phyloP scores from a whole-genome alignment of 2,329 filamentous ascomycete species.

The Scedosporium apiospermum region DNA sequence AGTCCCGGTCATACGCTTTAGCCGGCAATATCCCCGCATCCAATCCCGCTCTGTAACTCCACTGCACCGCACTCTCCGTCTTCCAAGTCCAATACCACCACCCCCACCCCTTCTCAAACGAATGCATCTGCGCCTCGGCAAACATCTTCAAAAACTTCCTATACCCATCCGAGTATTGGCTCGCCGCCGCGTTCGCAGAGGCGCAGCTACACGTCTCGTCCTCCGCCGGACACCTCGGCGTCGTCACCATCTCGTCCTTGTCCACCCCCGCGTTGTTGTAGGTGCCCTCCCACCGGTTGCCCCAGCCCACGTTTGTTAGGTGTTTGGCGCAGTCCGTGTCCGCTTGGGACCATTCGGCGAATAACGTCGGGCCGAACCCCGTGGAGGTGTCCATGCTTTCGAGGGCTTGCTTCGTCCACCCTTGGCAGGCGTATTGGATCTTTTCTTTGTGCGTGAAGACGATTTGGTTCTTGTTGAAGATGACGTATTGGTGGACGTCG shows the following conservation, averaged over 20 bases:
- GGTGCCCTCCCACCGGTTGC: conserved; percentile 65
- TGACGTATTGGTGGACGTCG: conserved; percentile 74
- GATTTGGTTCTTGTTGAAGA: conserved; percentile 64
- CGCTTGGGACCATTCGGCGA: conserved; percentile 69
- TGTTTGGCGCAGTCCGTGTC: conserved; percentile 52
- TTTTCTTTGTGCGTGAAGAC: conserved; percentile 56
- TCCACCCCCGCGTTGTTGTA: conserved; percentile 46
- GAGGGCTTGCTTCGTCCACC: conserved; percentile 54
- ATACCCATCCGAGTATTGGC: conserved; percentile 48
- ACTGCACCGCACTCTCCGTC: conserved; percentile 63
- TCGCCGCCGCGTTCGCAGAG: conserved; percentile 47
- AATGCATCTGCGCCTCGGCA: conserved; percentile 66
- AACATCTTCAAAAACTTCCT: conserved; percentile 62
- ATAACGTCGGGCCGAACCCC: conserved; percentile 60
- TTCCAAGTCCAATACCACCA: conserved; percentile 84
- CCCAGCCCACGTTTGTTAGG: conserved; percentile 63
- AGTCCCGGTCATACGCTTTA: conserved; percentile 42
- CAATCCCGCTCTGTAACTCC: conserved; percentile 59
- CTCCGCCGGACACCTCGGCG: conserved; percentile 48
- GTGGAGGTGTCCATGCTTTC: conserved; percentile 37
- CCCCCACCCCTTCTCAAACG: conserved; percentile 63
- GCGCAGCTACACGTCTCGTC: conserved; percentile 48
- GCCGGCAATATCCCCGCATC: conserved; percentile 51
- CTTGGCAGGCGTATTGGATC: conserved; percentile 58
- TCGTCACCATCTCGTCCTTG: conserved; percentile 49